Percentiles rank a stretch among this genome's conserved stretches.
Conservation (phyloP, 352 stramenopile genomes). For the Thalassiosira delicatula region DNA sequence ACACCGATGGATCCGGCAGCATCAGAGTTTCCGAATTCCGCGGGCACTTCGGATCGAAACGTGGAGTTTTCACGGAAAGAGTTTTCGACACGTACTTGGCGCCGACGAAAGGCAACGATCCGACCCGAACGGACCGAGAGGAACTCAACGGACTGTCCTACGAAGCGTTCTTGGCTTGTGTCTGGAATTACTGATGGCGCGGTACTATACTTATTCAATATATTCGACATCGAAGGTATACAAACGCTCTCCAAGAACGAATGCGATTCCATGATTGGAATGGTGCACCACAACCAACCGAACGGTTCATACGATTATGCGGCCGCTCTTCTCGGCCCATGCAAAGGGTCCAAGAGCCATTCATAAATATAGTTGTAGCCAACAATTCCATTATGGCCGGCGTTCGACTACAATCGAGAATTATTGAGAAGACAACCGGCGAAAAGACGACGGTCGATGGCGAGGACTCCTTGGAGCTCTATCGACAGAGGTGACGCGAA, state of each 20-base stretch:
- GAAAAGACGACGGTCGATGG: slow-evolving; percentile 12
- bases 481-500: slow-evolving; percentile 12
- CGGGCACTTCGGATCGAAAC: slow-evolving; percentile 17
- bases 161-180: slow-evolving; percentile 37
- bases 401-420: too few relatives aligned
- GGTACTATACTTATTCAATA: slow-evolving; percentile 41
- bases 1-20: slow-evolving; percentile 7
- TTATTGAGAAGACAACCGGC: too few relatives aligned
- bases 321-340: background rate
- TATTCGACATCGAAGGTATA: slow-evolving; percentile 34
- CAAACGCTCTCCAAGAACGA: slow-evolving; percentile 5
- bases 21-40: slow-evolving; percentile 7
- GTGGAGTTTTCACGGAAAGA: slow-evolving; percentile 22
- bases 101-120: background rate
- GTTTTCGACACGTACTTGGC: slow-evolving; percentile 40
- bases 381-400: too few relatives aligned
- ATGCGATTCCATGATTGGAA: slow-evolving; percentile 23
- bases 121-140: background rate
- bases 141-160: slow-evolving; percentile 12
- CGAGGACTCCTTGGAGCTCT: slow-evolving; percentile 6
- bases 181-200: slow-evolving; percentile 40
- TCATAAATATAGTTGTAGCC: slow-evolving; percentile 25
- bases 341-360: slow-evolving; percentile 11
- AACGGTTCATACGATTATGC: background rate
- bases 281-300: slow-evolving; percentile 19